Evolutionary conservation across 345 rosid species (phyloP), one percentile per base, ranked within the genome.

Genomic region (Orychophragmus violaceus): DNA sequence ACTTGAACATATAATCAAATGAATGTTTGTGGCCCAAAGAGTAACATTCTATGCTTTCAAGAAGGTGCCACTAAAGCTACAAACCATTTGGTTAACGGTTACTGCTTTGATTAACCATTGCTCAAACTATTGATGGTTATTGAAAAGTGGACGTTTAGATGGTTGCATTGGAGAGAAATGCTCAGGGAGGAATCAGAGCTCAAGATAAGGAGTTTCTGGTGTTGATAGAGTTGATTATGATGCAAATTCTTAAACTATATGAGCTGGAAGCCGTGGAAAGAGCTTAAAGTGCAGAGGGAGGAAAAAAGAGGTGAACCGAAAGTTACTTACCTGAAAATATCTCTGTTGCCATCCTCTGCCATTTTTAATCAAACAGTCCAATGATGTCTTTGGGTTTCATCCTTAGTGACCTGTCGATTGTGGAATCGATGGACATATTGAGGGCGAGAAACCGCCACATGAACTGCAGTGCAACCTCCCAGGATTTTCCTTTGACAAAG

Each of bases 241-340:
- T 66, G 54, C 82, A 77, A 57, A 53, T 84, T 71, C 87, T 81
- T 17, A 79, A 81, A 46, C 64, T 83, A 70, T 84, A 84, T 49
- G 13, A 79, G 23, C 78, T 75, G 18, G 74, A 78, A 53, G 85
- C 83, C 22, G 65, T 82, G 46, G 84, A 85, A n/a, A 48, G 84
- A 81, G 74, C 79, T 83, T 13, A 86, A 69, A 81, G 69, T 62
- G 27, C 82, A 82, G 76, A 70, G 84, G 72, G 76, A 70, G 84
- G 72, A 41, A 75, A 60, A 67, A 52, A 2, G 91, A 80, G 87
- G 82, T 84, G 25, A 61, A 61, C 57, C 14, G 16, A 48, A 23
- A 18, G 23, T 24, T 30, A 9, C 50, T 59, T 14, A 32, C 48
- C 36, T 16, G 25, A 22, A 7, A 14, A 4, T n/a, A 22, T 51